Base-by-base conservation (phyloP, 2,329 filamentous ascomycete genomes). In the Aspergillus glaucus region DNA sequence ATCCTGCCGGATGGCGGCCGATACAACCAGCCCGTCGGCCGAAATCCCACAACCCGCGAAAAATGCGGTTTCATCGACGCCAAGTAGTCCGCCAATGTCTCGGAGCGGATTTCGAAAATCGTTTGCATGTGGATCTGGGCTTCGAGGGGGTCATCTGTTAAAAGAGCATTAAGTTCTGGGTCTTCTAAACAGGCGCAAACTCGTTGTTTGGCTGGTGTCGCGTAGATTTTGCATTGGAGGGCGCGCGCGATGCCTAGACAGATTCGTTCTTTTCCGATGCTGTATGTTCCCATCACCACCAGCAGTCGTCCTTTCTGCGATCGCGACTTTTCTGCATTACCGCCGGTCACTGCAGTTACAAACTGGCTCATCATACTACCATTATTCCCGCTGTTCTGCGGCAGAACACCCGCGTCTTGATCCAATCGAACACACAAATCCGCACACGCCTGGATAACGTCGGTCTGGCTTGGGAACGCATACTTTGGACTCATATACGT, bases 121-220 rank as follows among this genome's bases (percentile, higher is more conserved):
- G 87, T 90, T 59, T 95, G 94, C 91, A 98, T 96, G 70, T 98
- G 93, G 0, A 98, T 90, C 68, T 97, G 92, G 0, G 93, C 93
- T 59, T 88, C 87, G 19, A 79, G 73, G 0, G 93, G 90, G 63
- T 96, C 75, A 6, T 78, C 77, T 0, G 93, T 98, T 60, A 98
- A 79, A 3, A 89, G 79, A 0, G 80, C 78, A 22, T 84, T 76
- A 4, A 98, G 79, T 62, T 95, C 91, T 0, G 86, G 78, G 63
- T 97, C 92, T 63, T 90, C 90, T 0, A 98, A 79, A 55, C 89
- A 89, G 19, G 80, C 78, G 69, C 89, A 91, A 22, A 97, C 88
- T 54, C 84, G 82, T 65, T 89, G 86, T 71, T 98, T 98, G 46
- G 79, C 77, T 0, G 89, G 75, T 1, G 88, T 82, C 0, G 92